phyloP scores from a whole-genome alignment of 192 early-diverging fungal genomes.

The Jimgerdemannia flammicorona region DNA sequence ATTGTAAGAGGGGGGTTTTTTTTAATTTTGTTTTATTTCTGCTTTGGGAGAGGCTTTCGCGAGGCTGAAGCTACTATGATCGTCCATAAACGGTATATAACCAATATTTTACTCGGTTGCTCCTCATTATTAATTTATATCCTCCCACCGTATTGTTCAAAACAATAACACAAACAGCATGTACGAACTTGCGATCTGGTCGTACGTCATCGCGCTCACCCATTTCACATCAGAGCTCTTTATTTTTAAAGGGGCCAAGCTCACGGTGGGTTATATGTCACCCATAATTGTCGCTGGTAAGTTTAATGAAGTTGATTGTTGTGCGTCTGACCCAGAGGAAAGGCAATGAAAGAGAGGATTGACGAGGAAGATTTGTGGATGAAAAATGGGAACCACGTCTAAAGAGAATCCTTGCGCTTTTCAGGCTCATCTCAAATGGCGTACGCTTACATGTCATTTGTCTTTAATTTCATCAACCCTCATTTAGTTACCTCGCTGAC shows the following conservation, averaged over 20 bases:
- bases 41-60: too few relatives aligned
- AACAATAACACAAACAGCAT: conserved; percentile 26
- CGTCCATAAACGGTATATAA: background rate
- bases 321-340: background rate
- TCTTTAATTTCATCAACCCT: too few relatives aligned
- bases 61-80: too few relatives aligned
- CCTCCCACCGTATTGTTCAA: background rate
- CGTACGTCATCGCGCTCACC: conserved; percentile 65
- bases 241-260: conserved; percentile 56
- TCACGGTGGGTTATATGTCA: conserved; percentile 60
- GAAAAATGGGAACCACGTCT: background rate
- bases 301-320: background rate
- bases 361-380: background rate
- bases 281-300: conserved; percentile 65
- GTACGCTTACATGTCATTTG: background rate
- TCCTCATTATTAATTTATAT: conserved; percentile 29
- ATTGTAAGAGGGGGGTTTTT: conserved; percentile 40
- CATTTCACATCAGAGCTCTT: conserved; percentile 69
- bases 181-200: conserved; percentile 56
- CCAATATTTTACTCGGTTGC: background rate
- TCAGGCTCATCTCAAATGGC: background rate
- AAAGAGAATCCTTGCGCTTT: background rate
- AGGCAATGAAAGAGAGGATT: too few relatives aligned
- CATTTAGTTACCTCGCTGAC: background rate
- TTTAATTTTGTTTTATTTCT: background rate